Conservation (phyloP, 1,139 yeast species). For the Suhomyces wounanorum region DNA sequence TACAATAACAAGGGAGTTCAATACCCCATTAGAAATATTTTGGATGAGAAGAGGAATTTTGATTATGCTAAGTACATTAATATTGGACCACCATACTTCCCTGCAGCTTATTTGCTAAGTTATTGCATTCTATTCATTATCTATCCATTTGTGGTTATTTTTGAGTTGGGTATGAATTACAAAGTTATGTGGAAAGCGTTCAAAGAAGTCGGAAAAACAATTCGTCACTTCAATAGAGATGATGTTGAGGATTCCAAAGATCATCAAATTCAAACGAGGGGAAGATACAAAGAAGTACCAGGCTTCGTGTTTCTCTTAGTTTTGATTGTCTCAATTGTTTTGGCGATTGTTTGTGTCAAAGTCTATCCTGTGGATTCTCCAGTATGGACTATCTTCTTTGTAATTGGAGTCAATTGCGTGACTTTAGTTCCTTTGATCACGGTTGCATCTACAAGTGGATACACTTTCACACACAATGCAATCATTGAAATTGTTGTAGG, state of each 20-base stretch:
- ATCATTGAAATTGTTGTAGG: conserved; percentile 25
- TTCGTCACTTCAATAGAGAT: conserved; percentile 10
- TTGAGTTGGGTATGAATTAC: conserved; percentile 13
- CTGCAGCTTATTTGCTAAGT: conserved; percentile 30
- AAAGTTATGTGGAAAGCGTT: conserved; percentile 13
- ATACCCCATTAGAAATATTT: conserved; percentile 17
- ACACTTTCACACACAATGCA: conserved; percentile 22
- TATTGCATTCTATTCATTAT: conserved; percentile 21
- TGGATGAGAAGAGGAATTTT: conserved; percentile 15
- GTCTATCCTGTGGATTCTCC: conserved; percentile 24
- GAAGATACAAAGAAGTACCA: conserved; percentile 21
- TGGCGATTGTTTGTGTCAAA: conserved; percentile 21
- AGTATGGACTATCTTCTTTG: conserved; percentile 26
- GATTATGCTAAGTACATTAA: conserved; percentile 21
- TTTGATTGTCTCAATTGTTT: conserved; percentile 17
- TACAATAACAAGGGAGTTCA: conserved; percentile 19
- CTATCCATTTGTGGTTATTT: conserved; percentile 20
- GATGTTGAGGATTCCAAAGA: conserved; percentile 19
- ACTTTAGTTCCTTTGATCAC: conserved; percentile 24
- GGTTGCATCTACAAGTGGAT: conserved; percentile 22
- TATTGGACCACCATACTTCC: conserved; percentile 44
- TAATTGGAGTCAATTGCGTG: conserved; percentile 23
- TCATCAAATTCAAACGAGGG: conserved; percentile 19
- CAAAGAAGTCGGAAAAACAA: conserved; percentile 7
- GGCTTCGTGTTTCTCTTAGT: conserved; percentile 19